Evolutionary conservation across 2,329 filamentous ascomycete genomes (phyloP).

Genomic region (Colletotrichum nymphaeae): DNA sequence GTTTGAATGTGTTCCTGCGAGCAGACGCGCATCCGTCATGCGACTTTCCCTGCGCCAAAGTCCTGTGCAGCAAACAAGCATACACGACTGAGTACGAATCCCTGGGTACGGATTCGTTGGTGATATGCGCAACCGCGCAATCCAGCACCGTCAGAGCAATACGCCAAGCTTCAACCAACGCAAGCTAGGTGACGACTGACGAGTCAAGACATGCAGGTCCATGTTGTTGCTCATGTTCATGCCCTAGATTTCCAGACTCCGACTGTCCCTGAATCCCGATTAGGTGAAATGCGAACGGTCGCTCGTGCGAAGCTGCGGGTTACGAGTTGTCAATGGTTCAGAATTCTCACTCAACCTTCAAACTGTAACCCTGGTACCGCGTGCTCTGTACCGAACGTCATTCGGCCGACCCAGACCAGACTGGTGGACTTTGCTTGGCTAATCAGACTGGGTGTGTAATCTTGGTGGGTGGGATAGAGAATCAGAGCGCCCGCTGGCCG

Average conservation of each 20-base stretch:
- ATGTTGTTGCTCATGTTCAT: slow-evolving; percentile 4
- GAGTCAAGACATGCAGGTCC: slow-evolving; percentile 27
- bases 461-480: slow-evolving; percentile 11
- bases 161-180: slow-evolving; percentile 25
- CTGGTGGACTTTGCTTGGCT: slow-evolving; percentile 14
- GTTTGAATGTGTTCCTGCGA: slow-evolving; percentile 29
- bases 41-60: slow-evolving; percentile 30
- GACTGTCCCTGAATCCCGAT: not conserved
- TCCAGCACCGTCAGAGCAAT: slow-evolving; percentile 22
- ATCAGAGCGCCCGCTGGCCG: slow-evolving; percentile 19
- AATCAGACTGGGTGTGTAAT: slow-evolving; percentile 2
- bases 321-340: not conserved
- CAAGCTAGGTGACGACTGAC: slow-evolving; percentile 35
- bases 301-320: not conserved
- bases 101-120: not conserved
- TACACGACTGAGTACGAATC: not conserved
- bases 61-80: slow-evolving; percentile 24
- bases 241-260: not conserved
- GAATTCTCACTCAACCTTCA: not conserved
- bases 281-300: not conserved
- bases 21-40: slow-evolving; percentile 7
- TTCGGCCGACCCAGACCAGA: slow-evolving; percentile 20
- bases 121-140: slow-evolving; percentile 30
- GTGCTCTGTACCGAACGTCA: slow-evolving; percentile 18
- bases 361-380: slow-evolving; percentile 13